Conservation (phyloP, 768 basidiomycete genomes). For the Pulveroboletus sp. region DNA sequence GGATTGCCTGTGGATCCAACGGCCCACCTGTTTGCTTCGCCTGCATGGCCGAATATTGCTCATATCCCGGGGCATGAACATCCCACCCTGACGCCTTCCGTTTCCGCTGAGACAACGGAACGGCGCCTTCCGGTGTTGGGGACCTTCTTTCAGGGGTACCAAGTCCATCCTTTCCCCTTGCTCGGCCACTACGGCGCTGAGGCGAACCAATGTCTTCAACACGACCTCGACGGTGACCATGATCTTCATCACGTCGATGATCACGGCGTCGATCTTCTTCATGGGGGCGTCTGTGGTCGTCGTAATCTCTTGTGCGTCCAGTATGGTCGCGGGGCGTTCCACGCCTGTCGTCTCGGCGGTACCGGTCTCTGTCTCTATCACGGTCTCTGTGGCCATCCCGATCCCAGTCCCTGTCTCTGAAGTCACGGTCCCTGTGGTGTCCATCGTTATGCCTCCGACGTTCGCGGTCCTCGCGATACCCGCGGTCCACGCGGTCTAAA, state of each 20-base stretch:
- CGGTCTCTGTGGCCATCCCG: conserved; percentile 28
- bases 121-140: conserved; percentile 83
- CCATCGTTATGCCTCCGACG: conserved; percentile 60
- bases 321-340: conserved; percentile 44
- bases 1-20: neutral
- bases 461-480: conserved; percentile 60
- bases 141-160: conserved; percentile 78
- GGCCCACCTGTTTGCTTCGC: conserved; percentile 93
- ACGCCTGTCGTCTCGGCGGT: conserved; percentile 48
- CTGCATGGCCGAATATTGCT: conserved; percentile 90
- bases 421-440: conserved; percentile 49
- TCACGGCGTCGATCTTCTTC: conserved; percentile 52
- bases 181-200: conserved; percentile 42
- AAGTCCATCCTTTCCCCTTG: conserved; percentile 41
- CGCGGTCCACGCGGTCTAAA: conserved; percentile 45
- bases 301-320: conserved; percentile 41
- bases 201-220: conserved; percentile 41
- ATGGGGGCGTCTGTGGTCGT: conserved; percentile 41
- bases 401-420: conserved; percentile 44
- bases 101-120: conserved; percentile 79
- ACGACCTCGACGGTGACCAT: conserved; percentile 24
- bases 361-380: conserved; percentile 34
- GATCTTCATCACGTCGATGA: conserved; percentile 41
- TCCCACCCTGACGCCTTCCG: conserved; percentile 95
- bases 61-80: conserved; percentile 91